Evolutionary conservation across 78 protist genomes (phyloP), one percentile per base, ranked within the genome.

Genomic region (Diacronema lutheri): DNA sequence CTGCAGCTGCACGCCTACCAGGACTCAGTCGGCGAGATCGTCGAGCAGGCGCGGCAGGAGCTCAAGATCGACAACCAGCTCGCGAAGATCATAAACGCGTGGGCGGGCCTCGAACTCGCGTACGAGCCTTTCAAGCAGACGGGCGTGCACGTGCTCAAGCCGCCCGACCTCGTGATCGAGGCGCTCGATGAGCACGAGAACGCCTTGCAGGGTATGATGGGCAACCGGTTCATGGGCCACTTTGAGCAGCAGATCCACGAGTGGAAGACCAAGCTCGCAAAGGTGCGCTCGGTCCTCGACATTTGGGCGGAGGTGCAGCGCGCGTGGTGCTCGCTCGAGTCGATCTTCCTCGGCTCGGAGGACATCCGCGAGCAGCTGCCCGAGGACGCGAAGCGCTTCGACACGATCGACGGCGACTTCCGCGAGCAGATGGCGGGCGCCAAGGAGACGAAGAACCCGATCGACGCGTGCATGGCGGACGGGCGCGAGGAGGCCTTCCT

Each of bases 351-450:
- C 50, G 94, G 92, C 41, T 82, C 92, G 23, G 94, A 85, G 57
- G 98, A 95, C 87, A 95, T 95, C 72, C 90, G 96, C 40, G 58
- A 78, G 57, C 98, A 94, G 88, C 93, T 96, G 33, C 98, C 95
- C 25, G 93, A 93, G 55, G 98, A 96, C 66, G 13, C 94, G 55
- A 73, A 69, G 69, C 86, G 94, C 37, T 96, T 96, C 81, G 94
- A 91, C 37, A 60, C 60, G 38, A 88, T 93, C 61, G 94, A 96
- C 72, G 80, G 44, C 6, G 64, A 71, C 40, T 96, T 62, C 86
- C 37, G 69, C 66, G 85, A 82, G 68, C 38, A 90, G 74, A 88
- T 94, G 94, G 62, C 23, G 40, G 79, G 23, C 33, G 90, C 89
- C 29, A 41, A 1, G n/a, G 41, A 55, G 26, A 23, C 44, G 44